Conservation (phyloP, 768 basidiomycete species). For the Lentinus brumalis region DNA sequence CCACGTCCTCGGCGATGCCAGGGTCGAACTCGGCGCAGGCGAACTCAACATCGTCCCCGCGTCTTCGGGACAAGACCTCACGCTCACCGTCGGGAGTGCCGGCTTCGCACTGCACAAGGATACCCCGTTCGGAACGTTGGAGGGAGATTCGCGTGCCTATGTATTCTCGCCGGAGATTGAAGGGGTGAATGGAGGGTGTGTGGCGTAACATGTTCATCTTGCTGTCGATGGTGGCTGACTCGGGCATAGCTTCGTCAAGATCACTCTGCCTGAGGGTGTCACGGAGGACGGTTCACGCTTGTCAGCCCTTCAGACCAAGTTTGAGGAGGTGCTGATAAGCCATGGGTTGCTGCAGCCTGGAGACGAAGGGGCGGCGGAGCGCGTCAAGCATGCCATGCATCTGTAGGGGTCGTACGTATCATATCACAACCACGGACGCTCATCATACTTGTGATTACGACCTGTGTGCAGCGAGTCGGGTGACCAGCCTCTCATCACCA, state of each 20-base stretch:
- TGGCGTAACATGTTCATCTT: not conserved
- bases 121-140: slow-evolving; percentile 26
- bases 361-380: slow-evolving; percentile 21
- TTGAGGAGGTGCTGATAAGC: slow-evolving; percentile 29
- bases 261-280: slow-evolving; percentile 23
- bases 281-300: slow-evolving; percentile 14
- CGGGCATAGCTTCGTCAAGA: slow-evolving; percentile 23
- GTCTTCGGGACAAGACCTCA: slow-evolving; percentile 1
- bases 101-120: slow-evolving; percentile 22
- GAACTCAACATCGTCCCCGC: slow-evolving; percentile 23
- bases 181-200: slow-evolving; percentile 19
- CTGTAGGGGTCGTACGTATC: slow-evolving; percentile 4
- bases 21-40: slow-evolving; percentile 24
- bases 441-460: not conserved
- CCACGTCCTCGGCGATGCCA: slow-evolving; percentile 25
- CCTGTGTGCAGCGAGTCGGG: not conserved
- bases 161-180: slow-evolving; percentile 28
- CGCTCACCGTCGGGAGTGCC: slow-evolving; percentile 21
- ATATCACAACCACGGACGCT: not conserved
- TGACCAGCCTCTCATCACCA: slow-evolving; percentile 7
- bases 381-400: slow-evolving; percentile 7
- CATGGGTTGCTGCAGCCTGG: slow-evolving; percentile 26
- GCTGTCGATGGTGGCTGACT: not conserved
- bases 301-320: slow-evolving; percentile 22
- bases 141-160: slow-evolving; percentile 21